Percentiles rank a stretch among this genome's conserved stretches.
These are phyloP conservation scores for Mollisiaceae sp. DNA, from an alignment of 2,329 filamentous ascomycete genomes.

Conservation along the genomic window DNA sequence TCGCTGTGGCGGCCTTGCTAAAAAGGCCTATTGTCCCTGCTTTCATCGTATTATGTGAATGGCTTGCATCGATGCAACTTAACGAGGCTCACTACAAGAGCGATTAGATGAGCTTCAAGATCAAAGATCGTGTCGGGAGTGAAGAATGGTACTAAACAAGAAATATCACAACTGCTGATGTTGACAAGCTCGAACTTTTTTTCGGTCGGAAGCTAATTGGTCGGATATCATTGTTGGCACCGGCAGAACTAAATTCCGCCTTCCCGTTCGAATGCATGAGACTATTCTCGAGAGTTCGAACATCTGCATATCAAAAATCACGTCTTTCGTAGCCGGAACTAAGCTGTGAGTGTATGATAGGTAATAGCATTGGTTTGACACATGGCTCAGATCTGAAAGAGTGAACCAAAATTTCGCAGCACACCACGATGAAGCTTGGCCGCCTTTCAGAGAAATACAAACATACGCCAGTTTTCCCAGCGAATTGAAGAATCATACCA, in stretches of 20 bases:
- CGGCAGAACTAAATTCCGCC: background rate
- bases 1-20: constrained; percentile 39
- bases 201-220: background rate
- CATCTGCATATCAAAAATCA: background rate
- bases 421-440: too few relatives aligned
- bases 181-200: background rate
- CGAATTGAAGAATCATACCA: background rate
- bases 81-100: background rate
- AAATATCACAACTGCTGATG: background rate
- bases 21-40: constrained; percentile 40
- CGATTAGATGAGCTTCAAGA: background rate
- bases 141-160: background rate
- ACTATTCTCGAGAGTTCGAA: background rate
- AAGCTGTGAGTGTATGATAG: background rate
- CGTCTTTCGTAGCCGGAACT: too few relatives aligned
- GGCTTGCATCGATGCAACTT: constrained; percentile 28
- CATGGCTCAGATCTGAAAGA: too few relatives aligned
- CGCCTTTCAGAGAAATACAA: too few relatives aligned
- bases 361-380: background rate
- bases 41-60: constrained; percentile 38
- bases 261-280: background rate
- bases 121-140: background rate
- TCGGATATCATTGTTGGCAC: background rate
- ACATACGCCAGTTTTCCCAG: background rate
- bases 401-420: too few relatives aligned